Conservation (phyloP, 495 filamentous ascomycete species). For the Melanomma pulvis-pyrius region DNA sequence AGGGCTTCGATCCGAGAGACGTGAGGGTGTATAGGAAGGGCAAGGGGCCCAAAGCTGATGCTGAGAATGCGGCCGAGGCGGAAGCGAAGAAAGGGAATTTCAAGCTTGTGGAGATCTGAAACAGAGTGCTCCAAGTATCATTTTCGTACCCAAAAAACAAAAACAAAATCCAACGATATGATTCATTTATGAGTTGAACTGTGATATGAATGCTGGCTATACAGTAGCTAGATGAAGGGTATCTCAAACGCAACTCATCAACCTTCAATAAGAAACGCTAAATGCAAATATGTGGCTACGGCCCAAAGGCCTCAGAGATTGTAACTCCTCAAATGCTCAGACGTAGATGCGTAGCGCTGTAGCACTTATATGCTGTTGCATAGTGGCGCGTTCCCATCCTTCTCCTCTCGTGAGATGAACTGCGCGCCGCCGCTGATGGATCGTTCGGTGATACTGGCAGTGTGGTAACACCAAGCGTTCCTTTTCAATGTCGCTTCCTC, state of each 20-base stretch:
- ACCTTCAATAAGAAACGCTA: not conserved
- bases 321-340: not conserved
- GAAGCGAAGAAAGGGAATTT: conserved; percentile 1
- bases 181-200: too few species aligned
- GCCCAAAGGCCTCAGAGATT: too few species aligned
- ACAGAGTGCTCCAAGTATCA: too few species aligned
- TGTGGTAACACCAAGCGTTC: too few species aligned
- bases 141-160: too few species aligned
- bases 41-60: conserved; percentile 62
- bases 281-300: not conserved
- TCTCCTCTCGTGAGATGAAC: too few species aligned
- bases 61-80: not conserved
- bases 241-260: not conserved
- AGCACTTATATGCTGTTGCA: too few species aligned
- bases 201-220: too few species aligned
- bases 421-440: too few species aligned
- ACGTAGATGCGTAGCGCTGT: not conserved
- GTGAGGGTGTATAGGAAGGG: conserved; percentile 82
- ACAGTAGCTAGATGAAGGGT: not conserved
- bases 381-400: too few species aligned
- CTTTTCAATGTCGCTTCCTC: not conserved
- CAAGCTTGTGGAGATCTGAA: not conserved
- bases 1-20: conserved; percentile 91
- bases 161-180: not conserved
- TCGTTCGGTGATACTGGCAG: too few species aligned